phyloP scores from a whole-genome alignment of 441 rosid species.

The Capsella rubella region DNA sequence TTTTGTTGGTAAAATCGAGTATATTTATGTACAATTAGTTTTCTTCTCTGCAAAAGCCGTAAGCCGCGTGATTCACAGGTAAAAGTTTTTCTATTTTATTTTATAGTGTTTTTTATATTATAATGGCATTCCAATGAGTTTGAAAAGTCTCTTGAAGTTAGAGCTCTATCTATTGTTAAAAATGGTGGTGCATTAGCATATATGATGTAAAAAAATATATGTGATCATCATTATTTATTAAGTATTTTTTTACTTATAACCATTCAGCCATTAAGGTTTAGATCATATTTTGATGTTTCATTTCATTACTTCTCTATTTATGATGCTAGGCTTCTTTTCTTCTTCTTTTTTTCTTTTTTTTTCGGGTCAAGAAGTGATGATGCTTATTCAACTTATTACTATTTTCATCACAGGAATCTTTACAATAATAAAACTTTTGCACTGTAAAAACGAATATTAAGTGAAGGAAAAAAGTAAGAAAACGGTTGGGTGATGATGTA shows the following conservation, averaged over 20 bases:
- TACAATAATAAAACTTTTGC: conserved; percentile 2
- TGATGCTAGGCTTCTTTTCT: not conserved
- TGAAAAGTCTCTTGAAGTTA: not conserved
- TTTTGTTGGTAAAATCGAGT: conserved; percentile 25
- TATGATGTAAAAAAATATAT: too few species aligned
- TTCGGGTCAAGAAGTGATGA: not conserved
- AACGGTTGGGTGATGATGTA: conserved; percentile 10
- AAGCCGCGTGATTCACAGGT: conserved; percentile 42
- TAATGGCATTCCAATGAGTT: not conserved
- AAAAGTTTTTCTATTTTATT: not conserved
- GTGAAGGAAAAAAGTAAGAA: conserved; percentile 8
- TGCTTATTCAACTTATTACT: not conserved
- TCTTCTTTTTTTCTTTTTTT: not conserved
- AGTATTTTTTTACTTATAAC: too few species aligned
- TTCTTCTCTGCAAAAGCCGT: conserved; percentile 36
- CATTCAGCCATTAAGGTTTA: not conserved
- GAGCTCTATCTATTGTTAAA: not conserved
- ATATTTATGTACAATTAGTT: conserved; percentile 27
- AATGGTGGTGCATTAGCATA: not conserved
- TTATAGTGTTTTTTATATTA: not conserved
- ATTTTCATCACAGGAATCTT: not conserved
- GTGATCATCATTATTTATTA: too few species aligned
- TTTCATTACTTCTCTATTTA: too few species aligned
- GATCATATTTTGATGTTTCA: too few species aligned
- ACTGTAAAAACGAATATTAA: conserved; percentile 8